Percentiles rank a stretch among this genome's conserved stretches.
Conservation (phyloP, 441 rosid species). For the Bocquillonia castaneifolia region DNA sequence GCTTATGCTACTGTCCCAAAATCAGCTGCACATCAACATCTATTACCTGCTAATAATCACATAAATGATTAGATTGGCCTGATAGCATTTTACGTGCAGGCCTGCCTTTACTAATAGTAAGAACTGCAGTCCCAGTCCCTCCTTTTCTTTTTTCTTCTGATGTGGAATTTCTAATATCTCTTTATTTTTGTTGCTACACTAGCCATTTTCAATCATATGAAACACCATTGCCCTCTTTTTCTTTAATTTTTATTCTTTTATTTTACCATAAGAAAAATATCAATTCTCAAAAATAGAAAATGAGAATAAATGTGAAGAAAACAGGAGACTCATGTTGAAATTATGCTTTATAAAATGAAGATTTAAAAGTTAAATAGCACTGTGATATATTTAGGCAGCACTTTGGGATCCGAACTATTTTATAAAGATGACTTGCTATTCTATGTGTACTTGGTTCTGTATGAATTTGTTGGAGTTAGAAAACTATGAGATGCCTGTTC, state of each 20-base stretch:
- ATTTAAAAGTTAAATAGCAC: neutral
- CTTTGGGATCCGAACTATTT: neutral
- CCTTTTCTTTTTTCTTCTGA: neutral
- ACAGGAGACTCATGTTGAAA: neutral
- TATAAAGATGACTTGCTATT: neutral
- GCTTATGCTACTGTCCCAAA: neutral
- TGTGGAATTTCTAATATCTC: neutral
- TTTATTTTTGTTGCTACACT: neutral
- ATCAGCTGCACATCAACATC: neutral
- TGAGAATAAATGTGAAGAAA: neutral
- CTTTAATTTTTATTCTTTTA: neutral
- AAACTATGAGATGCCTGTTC: neutral
- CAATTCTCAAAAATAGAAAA: neutral
- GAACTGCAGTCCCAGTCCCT: neutral
- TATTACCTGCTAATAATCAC: neutral
- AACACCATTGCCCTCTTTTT: neutral
- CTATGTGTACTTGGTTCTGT: neutral
- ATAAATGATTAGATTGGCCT: neutral
- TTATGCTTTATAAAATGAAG: neutral
- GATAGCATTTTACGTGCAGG: neutral
- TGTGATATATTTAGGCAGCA: neutral
- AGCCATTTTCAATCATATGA: neutral
- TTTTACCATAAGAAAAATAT: neutral
- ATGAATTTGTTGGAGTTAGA: neutral
- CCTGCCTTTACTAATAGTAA: neutral